phyloP scores from a whole-genome alignment of 495 filamentous ascomycete genomes.

The Lineolata rhizophorae region DNA sequence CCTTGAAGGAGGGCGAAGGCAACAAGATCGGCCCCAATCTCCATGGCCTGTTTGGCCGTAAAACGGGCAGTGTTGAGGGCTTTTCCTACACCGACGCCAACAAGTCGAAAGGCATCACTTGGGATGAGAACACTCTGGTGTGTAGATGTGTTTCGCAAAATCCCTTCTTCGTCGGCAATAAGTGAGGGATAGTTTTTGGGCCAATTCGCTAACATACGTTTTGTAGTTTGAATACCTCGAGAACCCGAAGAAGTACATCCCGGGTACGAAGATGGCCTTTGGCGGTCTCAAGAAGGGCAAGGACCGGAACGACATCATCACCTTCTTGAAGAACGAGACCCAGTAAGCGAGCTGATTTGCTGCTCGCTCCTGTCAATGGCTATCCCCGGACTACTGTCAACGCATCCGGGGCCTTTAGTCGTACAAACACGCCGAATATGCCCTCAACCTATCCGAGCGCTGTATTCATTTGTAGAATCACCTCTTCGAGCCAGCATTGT shows the following conservation, averaged over 20 bases:
- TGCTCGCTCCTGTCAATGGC: too few species aligned
- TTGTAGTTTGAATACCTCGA: conserved; percentile 64
- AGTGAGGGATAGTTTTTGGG: not conserved
- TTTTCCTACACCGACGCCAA: conserved; percentile 99
- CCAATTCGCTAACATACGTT: conserved; percentile 12
- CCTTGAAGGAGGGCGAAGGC: conserved; percentile 59
- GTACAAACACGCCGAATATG: too few species aligned
- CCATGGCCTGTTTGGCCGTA: conserved; percentile 91
- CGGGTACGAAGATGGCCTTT: conserved; percentile 99
- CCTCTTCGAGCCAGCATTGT: too few species aligned
- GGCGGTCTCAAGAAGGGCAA: conserved; percentile 99
- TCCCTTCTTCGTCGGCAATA: not conserved
- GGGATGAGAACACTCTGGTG: conserved; percentile 78
- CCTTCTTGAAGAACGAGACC: conserved; percentile 24
- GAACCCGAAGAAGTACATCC: conserved; percentile 93
- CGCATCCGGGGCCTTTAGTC: too few species aligned
- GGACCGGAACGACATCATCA: conserved; percentile 98
- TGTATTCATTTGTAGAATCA: too few species aligned
- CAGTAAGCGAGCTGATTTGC: too few species aligned
- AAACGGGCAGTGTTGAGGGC: conserved; percentile 74
- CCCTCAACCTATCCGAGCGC: too few species aligned
- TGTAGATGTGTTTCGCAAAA: conserved; percentile 10
- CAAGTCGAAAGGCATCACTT: conserved; percentile 82
- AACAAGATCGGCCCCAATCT: conserved; percentile 98
- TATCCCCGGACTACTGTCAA: too few species aligned